Conservation (phyloP, 2,329 filamentous ascomycete genomes). For the Teratosphaeria epicoccoides region DNA sequence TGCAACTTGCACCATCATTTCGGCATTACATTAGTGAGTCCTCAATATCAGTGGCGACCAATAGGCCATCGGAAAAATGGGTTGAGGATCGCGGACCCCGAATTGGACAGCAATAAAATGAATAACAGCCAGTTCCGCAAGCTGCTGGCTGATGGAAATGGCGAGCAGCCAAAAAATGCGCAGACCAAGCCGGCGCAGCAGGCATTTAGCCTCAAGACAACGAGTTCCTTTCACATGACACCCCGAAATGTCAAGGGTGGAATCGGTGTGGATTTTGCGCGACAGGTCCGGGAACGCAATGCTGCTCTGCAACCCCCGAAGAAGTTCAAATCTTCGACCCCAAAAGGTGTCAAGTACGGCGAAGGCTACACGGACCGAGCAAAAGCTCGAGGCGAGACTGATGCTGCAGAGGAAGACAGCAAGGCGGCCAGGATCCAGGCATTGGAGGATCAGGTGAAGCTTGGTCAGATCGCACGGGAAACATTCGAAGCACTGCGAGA, state of each 20-base stretch:
- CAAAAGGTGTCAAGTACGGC: slow-evolving; percentile 71
- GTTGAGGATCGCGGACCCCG: neutral
- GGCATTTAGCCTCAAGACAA: slow-evolving; percentile 23
- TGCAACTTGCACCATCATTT: too few species aligned
- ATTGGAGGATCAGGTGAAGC: slow-evolving; percentile 57
- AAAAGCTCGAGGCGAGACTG: slow-evolving; percentile 47
- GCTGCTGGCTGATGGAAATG: slow-evolving; percentile 48
- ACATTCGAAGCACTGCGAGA: slow-evolving; percentile 66
- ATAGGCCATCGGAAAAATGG: neutral
- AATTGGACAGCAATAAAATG: slow-evolving; percentile 54
- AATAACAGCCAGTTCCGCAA: slow-evolving; percentile 93
- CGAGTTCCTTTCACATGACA: slow-evolving; percentile 69
- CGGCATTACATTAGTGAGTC: too few species aligned
- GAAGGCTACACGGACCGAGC: slow-evolving; percentile 78
- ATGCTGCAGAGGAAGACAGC: slow-evolving; percentile 41
- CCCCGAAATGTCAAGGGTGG: slow-evolving; percentile 56
- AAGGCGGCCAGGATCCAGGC: slow-evolving; percentile 59
- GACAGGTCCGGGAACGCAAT: slow-evolving; percentile 68
- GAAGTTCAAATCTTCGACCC: slow-evolving; percentile 60
- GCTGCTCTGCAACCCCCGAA: slow-evolving; percentile 47
- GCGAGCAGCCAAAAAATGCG: slow-evolving; percentile 2
- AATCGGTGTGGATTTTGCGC: slow-evolving; percentile 59
- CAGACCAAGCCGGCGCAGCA: neutral
- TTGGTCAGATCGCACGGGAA: slow-evolving; percentile 69
- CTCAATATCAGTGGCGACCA: too few species aligned